Evolutionary conservation across 805 yeast species (phyloP).

Genomic region (Saccharomycopsis synnaedendra): DNA sequence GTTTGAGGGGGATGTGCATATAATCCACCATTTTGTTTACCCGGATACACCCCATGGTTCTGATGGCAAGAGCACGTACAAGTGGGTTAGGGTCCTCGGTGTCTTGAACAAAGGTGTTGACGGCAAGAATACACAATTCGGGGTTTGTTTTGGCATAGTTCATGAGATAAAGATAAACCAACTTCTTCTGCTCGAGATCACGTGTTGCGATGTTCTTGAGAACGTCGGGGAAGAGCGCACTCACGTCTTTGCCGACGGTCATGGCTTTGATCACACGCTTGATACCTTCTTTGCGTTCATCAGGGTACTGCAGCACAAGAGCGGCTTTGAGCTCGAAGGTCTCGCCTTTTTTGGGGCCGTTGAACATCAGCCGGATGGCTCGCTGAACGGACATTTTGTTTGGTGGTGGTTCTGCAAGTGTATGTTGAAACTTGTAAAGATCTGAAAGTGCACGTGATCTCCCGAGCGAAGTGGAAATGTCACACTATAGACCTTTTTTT

Average conservation of each 20-base stretch:
- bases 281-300: slow-evolving; percentile 91
- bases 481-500: too few relatives aligned
- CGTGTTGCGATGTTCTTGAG: slow-evolving; percentile 93
- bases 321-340: slow-evolving; percentile 87
- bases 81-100: slow-evolving; percentile 95
- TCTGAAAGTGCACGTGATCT: too few relatives aligned
- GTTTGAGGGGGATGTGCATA: slow-evolving; percentile 77
- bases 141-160: slow-evolving; percentile 96
- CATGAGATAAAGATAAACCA: slow-evolving; percentile 90
- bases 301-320: slow-evolving; percentile 87
- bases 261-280: slow-evolving; percentile 95
- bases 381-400: slow-evolving; percentile 31
- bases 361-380: slow-evolving; percentile 44
- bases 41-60: slow-evolving; percentile 97
- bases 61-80: slow-evolving; percentile 88
- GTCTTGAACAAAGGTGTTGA: slow-evolving; percentile 90
- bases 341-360: slow-evolving; percentile 54
- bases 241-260: slow-evolving; percentile 96
- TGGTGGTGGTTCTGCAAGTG: not conserved
- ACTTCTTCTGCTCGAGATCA: slow-evolving; percentile 91
- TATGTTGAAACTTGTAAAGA: not conserved
- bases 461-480: too few relatives aligned
- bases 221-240: slow-evolving; percentile 89
- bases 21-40: slow-evolving; percentile 94
- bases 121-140: slow-evolving; percentile 90